Evolutionary conservation across 2,329 filamentous ascomycete species (phyloP), one percentile per base, ranked within the genome.

Genomic region (Diaporthe citri): DNA sequence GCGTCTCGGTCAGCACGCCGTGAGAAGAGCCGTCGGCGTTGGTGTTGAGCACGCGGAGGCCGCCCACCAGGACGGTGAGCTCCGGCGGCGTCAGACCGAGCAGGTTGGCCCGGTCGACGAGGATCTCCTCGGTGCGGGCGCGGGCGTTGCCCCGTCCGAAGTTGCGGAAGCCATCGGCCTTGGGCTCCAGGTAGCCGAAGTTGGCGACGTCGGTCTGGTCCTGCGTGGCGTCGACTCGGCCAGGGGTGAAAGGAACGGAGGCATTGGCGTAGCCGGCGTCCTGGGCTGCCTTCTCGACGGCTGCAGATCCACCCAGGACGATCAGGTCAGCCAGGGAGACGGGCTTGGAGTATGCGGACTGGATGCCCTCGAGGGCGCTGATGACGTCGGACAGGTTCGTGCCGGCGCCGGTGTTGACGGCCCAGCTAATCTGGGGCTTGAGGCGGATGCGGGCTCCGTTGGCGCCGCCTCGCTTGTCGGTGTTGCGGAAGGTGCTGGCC

Each of bases 391-490:
- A 83, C 51, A 94, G 86, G 83, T 92, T 89, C 3, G 86, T 79
- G 39, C 92, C 92, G 86, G 93, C 93, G 28, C 92, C 92, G 86
- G 93, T 93, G 88, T 95, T 95, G 80, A 91, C 87, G 80, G 90
- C 85, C 93, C 93, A 95, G 82, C 89, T 85, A 79, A 90, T 90
- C 85, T 93, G 91, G 31, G 93, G 93, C 76, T 88, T 85, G 22
- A 95, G 91, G 57, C 92, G 91, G 79, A 95, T 93, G 79, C 93
- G 93, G 28, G 90, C 93, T 79, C 93, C 93, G 79, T 95, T 95
- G 84, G 93, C 93, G 80, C 93, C 93, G 78, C 93, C 93, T 78
- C 93, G 93, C 90, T 95, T 95, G 86, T 95, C 93, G 78, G 90
- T 89, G 78, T 90, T 88, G 76, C 92, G 91, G 90, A 91, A 94